Evolutionary conservation across 176 grass and related monocot genomes (phyloP).

Genomic region (Coix lacrymajobi): DNA sequence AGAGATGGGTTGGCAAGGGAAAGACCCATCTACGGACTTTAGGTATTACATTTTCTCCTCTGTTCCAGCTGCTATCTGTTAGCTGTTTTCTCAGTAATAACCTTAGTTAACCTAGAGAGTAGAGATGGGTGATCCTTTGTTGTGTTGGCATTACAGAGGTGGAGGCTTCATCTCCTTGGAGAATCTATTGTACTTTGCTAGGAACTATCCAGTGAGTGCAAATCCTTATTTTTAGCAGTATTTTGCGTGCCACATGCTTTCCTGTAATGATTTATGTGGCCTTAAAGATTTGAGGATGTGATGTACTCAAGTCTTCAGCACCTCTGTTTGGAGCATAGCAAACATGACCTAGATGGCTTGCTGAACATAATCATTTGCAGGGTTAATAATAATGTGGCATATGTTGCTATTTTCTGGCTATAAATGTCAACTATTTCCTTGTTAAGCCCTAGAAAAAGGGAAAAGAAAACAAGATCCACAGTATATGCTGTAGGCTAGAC

Average conservation of each 20-base stretch:
- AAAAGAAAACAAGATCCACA: background rate
- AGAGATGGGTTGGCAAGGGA: slow-evolving; percentile 99
- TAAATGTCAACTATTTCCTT: background rate
- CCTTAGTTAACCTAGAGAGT: background rate
- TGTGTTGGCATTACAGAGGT: slow-evolving; percentile 51
- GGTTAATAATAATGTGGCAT: background rate
- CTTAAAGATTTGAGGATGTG: background rate
- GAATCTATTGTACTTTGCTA: slow-evolving; percentile 88
- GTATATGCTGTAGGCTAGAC: background rate
- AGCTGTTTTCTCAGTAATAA: background rate
- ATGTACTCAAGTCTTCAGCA: background rate
- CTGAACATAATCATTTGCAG: background rate
- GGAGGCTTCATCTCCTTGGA: slow-evolving; percentile 99
- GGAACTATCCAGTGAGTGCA: slow-evolving; percentile 71
- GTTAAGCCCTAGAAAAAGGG: background rate
- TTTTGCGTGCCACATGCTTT: background rate
- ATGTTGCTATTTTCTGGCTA: background rate
- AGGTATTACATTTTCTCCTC: slow-evolving; percentile 35
- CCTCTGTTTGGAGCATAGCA: background rate
- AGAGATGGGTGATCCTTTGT: background rate
- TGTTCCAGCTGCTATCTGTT: background rate
- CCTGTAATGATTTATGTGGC: background rate
- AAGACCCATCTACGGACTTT: slow-evolving; percentile 98
- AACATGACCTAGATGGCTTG: background rate
- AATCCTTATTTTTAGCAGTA: slow-evolving; percentile 4